Evolutionary conservation across 768 basidiomycete genomes (phyloP), one percentile per base, ranked within the genome.

Genomic region (Pleurotus djamor): DNA sequence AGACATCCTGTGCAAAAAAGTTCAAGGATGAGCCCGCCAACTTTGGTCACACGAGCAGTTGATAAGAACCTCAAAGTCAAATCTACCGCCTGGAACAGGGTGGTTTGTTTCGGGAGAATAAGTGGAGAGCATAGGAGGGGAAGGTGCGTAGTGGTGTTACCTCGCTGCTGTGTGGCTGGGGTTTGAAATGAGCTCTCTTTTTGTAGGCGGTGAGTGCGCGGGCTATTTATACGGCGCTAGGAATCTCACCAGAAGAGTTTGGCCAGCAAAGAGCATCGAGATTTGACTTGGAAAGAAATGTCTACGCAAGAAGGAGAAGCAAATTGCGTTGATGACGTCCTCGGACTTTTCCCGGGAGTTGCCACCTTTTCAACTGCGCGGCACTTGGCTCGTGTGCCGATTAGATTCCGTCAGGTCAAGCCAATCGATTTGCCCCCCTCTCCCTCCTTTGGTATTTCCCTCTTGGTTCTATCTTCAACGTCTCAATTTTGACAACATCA

Each of bases 1-100:
- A n/a, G 92, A 92, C 10, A 95, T 72, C 66, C 83, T 77, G 63
- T 88, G 59, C 69, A 71, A 36, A 74, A 72, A 45, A 66, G 34
- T 52, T 36, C 35, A 36, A 4, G 51, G 9, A 7, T 3, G 49
- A 32, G 14, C 6, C 49, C 13, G 38, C 17, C 17, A 43, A 56
- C 17, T 12, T 17, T 45, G 54, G 54, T 56, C 54, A 56, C 52
- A 48, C 49, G 47, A 49, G 17, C 58, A 58, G 16, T 6, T 28
- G 21, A 28, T 28, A 28, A 58, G 34, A 34, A 59, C 58, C 58
- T 59, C 58, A 35, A 49, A 35, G 58, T 51, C 16, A 21, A 37
- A 4, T 10, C 41, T 38, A 34, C 35, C 43, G 16, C 49, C 10
- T 10, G 21, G 54, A 41, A 56, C 41, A 32, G 54, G 41, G 41